Base-by-base conservation (phyloP, 805 yeast genomes). In the Lachancea waltii region DNA sequence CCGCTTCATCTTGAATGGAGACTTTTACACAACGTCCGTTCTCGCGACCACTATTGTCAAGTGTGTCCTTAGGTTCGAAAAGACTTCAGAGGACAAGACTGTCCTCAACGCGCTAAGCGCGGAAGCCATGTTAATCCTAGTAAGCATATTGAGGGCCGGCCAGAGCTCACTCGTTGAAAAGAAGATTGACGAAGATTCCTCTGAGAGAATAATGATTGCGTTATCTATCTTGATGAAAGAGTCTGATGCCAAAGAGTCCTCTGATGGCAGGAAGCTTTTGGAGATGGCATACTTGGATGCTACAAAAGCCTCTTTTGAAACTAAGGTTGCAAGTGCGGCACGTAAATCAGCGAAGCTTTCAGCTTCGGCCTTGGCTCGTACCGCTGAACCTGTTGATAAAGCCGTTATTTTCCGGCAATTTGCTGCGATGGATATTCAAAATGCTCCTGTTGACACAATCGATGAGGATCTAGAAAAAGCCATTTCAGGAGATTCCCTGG, bases 161-260 rank as follows among this genome's bases (percentile, higher is more conserved):
- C 84, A 85, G 49, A 75, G 92, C 9, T 62, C 72, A 13, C 67
- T 72, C 40, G 90, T 77, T 17, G 70, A 77, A 45, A 79, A 81
- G 56, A 76, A 77, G 52, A 87, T 90, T 46, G 97, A 92, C 57
- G 98, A 92, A 65, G 99, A 94, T 64, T 85, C 97, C 2, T 77
- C 83, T n/a, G 98, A 92, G 65, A 78, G 97, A 67, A 81, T 92
- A 40, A 68, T 87, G 62, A 72, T 90, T n/a, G 89, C 90, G 58
- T 76, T 92, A 51, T 79, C 84, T 50, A 77, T 83, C 42, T 71
- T 94, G 50, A 47, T 60, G 57, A 56, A 51, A 38, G 90, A 82
- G 45, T 80, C 78, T 27, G 69, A 75, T 41, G 71, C 72, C 30
- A 57, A 63, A 20, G 68, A 69, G 36, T 63, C 60, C 38, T 52